A percentile compares a stretch with the other conserved stretches of the same genome.
Evolutionary conservation across 306 rosid genomes (phyloP).

Genomic region (Vigna angularis): DNA sequence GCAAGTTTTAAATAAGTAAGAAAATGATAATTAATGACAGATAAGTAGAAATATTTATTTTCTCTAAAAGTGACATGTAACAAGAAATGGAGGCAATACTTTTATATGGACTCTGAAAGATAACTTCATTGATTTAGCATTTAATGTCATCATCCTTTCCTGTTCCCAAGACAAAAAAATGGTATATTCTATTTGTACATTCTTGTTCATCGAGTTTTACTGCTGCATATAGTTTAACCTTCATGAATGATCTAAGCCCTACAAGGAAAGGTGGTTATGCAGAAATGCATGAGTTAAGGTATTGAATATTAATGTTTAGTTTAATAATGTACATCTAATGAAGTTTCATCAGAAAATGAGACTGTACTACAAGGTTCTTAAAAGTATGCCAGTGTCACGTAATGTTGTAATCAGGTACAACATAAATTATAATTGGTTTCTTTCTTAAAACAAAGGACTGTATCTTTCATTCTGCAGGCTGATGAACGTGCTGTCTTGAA

Average conservation of each 20-base stretch:
- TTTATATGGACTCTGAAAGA: neutral
- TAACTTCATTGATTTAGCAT: constrained; percentile 19
- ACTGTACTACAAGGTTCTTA: neutral
- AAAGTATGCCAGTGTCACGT: neutral
- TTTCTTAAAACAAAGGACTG: neutral
- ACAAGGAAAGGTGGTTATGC: neutral
- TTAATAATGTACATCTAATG: neutral
- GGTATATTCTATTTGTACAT: neutral
- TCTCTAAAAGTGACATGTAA: neutral
- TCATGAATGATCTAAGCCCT: neutral
- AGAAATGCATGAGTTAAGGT: neutral
- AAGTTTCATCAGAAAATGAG: constrained; percentile 13
- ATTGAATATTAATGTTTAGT: neutral
- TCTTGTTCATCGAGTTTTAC: constrained; percentile 10
- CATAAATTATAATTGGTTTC: constrained; percentile 6
- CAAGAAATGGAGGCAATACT: neutral
- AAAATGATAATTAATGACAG: neutral
- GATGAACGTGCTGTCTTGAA: constrained; percentile 89
- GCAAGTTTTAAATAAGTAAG: neutral
- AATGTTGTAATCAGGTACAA: constrained; percentile 3
- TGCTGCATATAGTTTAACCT: constrained; percentile 13
- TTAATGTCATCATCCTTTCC: neutral
- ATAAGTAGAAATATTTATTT: neutral
- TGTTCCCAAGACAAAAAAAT: neutral
- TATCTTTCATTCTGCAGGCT: constrained; percentile 63